phyloP scores from a whole-genome alignment of 2,329 filamentous ascomycete genomes.

The Colletotrichum incanum region DNA sequence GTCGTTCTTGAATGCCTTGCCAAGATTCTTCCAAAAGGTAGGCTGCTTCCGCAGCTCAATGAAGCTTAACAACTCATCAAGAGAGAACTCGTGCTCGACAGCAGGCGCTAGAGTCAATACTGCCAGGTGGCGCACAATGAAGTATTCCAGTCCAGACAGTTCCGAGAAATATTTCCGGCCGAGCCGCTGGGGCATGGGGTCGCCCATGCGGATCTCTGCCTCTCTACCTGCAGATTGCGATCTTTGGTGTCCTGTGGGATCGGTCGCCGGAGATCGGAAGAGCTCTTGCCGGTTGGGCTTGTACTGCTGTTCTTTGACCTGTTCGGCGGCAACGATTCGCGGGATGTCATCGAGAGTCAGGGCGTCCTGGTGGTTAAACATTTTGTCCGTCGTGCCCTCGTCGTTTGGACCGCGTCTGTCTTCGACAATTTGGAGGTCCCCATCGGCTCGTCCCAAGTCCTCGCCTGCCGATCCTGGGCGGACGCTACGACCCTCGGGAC shows the following conservation, averaged over 20 bases:
- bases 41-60: constrained; percentile 92
- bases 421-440: constrained; percentile 82
- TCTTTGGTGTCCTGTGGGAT: constrained; percentile 76
- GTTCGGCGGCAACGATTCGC: constrained; percentile 94
- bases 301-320: constrained; percentile 88
- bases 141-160: constrained; percentile 94
- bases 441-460: constrained; percentile 68
- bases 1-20: constrained; percentile 94
- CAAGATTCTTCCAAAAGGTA: constrained; percentile 98
- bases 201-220: constrained; percentile 66
- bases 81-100: constrained; percentile 89
- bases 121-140: constrained; percentile 95
- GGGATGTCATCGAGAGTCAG: constrained; percentile 97
- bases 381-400: constrained; percentile 82
- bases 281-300: constrained; percentile 81
- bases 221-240: constrained; percentile 71
- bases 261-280: constrained; percentile 69
- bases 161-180: constrained; percentile 94
- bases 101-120: constrained; percentile 96
- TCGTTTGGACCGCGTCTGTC: constrained; percentile 75
- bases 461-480: constrained; percentile 82
- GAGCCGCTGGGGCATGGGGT: constrained; percentile 68
- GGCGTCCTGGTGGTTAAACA: constrained; percentile 91
- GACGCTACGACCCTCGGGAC: constrained; percentile 78
- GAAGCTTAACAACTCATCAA: constrained; percentile 91